phyloP scores from a whole-genome alignment of 176 grass and related monocot species.

The Cenchrus fungigraminus region DNA sequence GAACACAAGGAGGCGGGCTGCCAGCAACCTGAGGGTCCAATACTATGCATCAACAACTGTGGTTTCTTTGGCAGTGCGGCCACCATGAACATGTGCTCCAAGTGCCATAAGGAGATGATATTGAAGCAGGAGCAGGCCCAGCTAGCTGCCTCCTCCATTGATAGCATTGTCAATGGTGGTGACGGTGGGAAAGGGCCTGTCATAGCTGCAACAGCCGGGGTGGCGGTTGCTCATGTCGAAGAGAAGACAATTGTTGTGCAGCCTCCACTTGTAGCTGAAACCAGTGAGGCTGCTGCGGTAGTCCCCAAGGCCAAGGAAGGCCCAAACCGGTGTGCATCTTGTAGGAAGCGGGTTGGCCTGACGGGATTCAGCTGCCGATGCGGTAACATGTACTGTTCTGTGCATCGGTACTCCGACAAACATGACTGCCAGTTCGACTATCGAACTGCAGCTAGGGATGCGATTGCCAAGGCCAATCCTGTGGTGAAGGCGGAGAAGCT shows the following conservation, averaged over 20 bases:
- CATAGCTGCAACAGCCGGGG: slow-evolving; percentile 25
- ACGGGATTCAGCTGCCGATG: slow-evolving; percentile 92
- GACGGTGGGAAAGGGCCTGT: slow-evolving; percentile 57
- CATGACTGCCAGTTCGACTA: slow-evolving; percentile 96
- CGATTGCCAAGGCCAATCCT: slow-evolving; percentile 95
- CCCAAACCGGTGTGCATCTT: slow-evolving; percentile 73
- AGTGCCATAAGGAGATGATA: slow-evolving; percentile 98
- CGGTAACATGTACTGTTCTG: slow-evolving; percentile 73
- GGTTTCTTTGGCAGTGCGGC: slow-evolving; percentile 92
- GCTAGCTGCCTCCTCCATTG: slow-evolving; percentile 82
- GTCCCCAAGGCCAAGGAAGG: slow-evolving; percentile 74
- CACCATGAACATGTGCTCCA: slow-evolving; percentile 98
- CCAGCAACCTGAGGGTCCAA: slow-evolving; percentile 85
- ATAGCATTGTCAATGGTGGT: slow-evolving; percentile 85
- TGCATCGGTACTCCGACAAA: slow-evolving; percentile 93
- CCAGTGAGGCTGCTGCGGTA: slow-evolving; percentile 37
- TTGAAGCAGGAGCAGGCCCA: slow-evolving; percentile 75
- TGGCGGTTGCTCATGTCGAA: slow-evolving; percentile 43
- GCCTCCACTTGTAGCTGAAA: slow-evolving; percentile 41
- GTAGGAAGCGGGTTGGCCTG: slow-evolving; percentile 84
- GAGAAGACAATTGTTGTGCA: slow-evolving; percentile 46
- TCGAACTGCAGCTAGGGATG: slow-evolving; percentile 73
- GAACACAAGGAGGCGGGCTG: slow-evolving; percentile 95
- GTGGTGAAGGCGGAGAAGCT: slow-evolving; percentile 98
- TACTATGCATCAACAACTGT: slow-evolving; percentile 96